Evolutionary conservation across 176 grass and related monocot species (phyloP).

Genomic region (Oryza meridionalis): DNA sequence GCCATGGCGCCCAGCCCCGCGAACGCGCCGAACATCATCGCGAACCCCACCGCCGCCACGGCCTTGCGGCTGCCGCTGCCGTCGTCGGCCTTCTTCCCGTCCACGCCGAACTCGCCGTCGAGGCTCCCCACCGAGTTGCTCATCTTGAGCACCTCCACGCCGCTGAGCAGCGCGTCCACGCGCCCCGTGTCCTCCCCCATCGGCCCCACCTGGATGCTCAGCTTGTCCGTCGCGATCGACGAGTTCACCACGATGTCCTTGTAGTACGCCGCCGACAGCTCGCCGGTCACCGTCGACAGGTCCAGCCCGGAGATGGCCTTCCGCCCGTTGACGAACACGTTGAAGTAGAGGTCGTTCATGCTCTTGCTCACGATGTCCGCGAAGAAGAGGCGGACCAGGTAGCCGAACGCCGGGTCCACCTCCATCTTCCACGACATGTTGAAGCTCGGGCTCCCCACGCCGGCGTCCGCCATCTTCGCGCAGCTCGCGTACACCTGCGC

Average conservation of each 20-base stretch:
- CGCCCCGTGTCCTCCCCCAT: constrained; percentile 65
- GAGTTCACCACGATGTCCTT: constrained; percentile 79
- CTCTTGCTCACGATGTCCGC: constrained; percentile 86
- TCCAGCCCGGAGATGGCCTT: constrained; percentile 83
- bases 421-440: constrained; percentile 84
- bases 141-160: constrained; percentile 87
- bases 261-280: constrained; percentile 75
- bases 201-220: constrained; percentile 70
- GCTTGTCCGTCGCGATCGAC: constrained; percentile 37
- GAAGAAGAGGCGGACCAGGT: constrained; percentile 83
- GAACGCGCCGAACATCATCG: constrained; percentile 88
- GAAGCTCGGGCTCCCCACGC: constrained; percentile 55
- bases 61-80: constrained; percentile 36
- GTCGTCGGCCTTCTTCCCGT: constrained; percentile 66
- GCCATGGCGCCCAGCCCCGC: constrained; percentile 82
- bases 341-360: constrained; percentile 92
- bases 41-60: constrained; percentile 76
- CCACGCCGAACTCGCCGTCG: constrained; percentile 91
- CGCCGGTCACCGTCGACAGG: constrained; percentile 68
- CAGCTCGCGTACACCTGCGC: constrained; percentile 69
- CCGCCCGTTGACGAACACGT: constrained; percentile 68
- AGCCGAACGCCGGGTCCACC: constrained; percentile 63
- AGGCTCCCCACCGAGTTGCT: constrained; percentile 81
- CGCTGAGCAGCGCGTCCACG: constrained; percentile 85
- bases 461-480: constrained; percentile 68